Percentiles rank a stretch among this genome's conserved stretches.
Conservation (phyloP, 768 basidiomycete species). For the Cantharellus anzutake region DNA sequence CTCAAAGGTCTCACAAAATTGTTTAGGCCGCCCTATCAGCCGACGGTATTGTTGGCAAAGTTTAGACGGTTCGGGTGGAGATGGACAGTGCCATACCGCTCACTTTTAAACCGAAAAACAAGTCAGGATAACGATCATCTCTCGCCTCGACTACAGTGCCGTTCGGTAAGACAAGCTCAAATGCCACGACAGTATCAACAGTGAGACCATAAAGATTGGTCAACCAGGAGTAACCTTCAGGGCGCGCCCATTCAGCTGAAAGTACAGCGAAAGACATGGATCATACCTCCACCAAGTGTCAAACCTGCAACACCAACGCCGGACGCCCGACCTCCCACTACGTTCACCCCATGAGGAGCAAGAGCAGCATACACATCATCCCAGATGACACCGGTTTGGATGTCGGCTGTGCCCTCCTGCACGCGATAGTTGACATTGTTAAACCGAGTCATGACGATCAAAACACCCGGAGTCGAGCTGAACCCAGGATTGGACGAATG, state of each 20-base stretch:
- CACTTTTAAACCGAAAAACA: conserved; percentile 26
- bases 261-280: not conserved
- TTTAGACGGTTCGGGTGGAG: not conserved
- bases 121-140: conserved; percentile 16
- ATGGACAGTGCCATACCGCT: conserved; percentile 12
- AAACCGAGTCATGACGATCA: conserved; percentile 36
- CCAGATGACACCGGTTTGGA: conserved; percentile 34
- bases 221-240: conserved; percentile 40
- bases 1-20: conserved; percentile 27
- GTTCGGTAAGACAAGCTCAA: conserved; percentile 37
- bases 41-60: not conserved
- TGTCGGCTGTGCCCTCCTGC: conserved; percentile 9
- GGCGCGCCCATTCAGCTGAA: not conserved
- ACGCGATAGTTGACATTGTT: conserved; percentile 16
- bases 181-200: conserved; percentile 33
- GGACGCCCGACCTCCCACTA: conserved; percentile 38
- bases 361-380: conserved; percentile 45
- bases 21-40: conserved; percentile 35
- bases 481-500: conserved; percentile 36
- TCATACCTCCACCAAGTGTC: conserved; percentile 16
- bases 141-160: conserved; percentile 25
- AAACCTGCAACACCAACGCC: conserved; percentile 44
- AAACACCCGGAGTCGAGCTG: conserved; percentile 40
- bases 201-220: conserved; percentile 43
- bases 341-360: conserved; percentile 28